phyloP scores from a whole-genome alignment of 495 filamentous ascomycete genomes.

The Xylaria telfairii region DNA sequence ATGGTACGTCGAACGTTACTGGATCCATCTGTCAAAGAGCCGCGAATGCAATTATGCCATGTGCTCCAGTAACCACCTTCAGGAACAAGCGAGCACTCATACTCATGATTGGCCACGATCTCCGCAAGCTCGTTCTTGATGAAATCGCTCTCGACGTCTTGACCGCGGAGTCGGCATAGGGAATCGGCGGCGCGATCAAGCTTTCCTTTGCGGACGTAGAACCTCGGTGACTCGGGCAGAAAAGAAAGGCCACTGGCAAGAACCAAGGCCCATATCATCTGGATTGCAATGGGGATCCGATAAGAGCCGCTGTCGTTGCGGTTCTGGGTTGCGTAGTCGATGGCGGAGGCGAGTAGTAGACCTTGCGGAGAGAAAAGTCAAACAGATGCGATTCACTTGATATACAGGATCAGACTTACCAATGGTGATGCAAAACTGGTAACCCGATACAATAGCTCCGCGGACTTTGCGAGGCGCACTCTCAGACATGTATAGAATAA shows the following conservation, averaged over 20 bases:
- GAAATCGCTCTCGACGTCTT: slow-evolving; percentile 66
- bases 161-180: slow-evolving; percentile 70
- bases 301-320: slow-evolving; percentile 68
- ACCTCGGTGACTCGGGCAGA: slow-evolving; percentile 82
- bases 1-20: slow-evolving; percentile 75
- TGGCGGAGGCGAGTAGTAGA: slow-evolving; percentile 72
- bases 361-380: slow-evolving; percentile 17
- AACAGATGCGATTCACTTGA: neutral
- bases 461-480: slow-evolving; percentile 71
- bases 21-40: slow-evolving; percentile 60
- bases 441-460: slow-evolving; percentile 74
- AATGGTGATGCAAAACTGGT: slow-evolving; percentile 81
- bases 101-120: slow-evolving; percentile 84
- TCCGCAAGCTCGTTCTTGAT: slow-evolving; percentile 76
- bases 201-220: slow-evolving; percentile 75
- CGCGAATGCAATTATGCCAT: slow-evolving; percentile 70
- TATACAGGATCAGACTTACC: slow-evolving; percentile 42
- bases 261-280: slow-evolving; percentile 74
- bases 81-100: slow-evolving; percentile 70
- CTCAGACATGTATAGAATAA: slow-evolving; percentile 81
- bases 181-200: slow-evolving; percentile 65
- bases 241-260: slow-evolving; percentile 64
- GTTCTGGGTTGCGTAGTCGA: slow-evolving; percentile 71
- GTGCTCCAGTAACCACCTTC: slow-evolving; percentile 67
- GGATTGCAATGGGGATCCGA: slow-evolving; percentile 74